A percentile compares a stretch with the other conserved stretches of the same genome.
Evolutionary conservation across 768 basidiomycete genomes (phyloP).

Genomic region (Psilocybe cubensis): DNA sequence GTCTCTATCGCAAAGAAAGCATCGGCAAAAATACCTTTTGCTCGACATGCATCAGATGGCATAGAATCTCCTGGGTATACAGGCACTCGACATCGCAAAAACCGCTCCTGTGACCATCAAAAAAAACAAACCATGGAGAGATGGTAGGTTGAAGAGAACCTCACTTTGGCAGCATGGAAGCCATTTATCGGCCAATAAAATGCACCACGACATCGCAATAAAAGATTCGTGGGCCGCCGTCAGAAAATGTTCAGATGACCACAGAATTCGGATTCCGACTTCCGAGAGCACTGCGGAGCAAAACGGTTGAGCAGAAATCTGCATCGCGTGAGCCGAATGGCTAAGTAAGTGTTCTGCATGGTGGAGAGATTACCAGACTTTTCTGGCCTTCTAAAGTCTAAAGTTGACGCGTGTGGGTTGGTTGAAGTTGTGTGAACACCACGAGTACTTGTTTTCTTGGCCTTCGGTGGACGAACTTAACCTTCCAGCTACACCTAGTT

Average conservation of each 20-base stretch:
- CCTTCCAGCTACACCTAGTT: constrained; percentile 1
- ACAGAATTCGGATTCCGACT: constrained; percentile 8
- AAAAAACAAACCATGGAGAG: background rate
- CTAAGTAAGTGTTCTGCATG: background rate
- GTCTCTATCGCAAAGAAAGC: background rate
- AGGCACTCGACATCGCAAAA: background rate
- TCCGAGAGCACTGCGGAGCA: constrained; percentile 5
- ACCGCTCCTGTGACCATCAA: constrained; percentile 10
- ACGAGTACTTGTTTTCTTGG: background rate
- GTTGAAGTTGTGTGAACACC: too few species aligned
- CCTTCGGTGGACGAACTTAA: background rate
- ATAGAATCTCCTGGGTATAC: background rate
- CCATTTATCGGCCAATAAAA: constrained; percentile 8
- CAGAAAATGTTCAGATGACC: constrained; percentile 12
- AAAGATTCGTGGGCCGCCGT: background rate
- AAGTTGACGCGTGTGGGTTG: background rate
- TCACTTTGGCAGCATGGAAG: constrained; percentile 9
- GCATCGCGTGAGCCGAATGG: constrained; percentile 1
- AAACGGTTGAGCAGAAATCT: background rate
- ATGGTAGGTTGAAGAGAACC: constrained; percentile 7
- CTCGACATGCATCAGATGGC: background rate
- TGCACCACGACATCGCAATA: constrained; percentile 1
- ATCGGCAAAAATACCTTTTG: background rate
- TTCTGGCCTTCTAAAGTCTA: constrained; percentile 6
- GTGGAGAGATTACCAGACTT: background rate